Evolutionary conservation across 768 basidiomycete genomes (phyloP), one percentile per base, ranked within the genome.

Genomic region (Grammothele lineata): DNA sequence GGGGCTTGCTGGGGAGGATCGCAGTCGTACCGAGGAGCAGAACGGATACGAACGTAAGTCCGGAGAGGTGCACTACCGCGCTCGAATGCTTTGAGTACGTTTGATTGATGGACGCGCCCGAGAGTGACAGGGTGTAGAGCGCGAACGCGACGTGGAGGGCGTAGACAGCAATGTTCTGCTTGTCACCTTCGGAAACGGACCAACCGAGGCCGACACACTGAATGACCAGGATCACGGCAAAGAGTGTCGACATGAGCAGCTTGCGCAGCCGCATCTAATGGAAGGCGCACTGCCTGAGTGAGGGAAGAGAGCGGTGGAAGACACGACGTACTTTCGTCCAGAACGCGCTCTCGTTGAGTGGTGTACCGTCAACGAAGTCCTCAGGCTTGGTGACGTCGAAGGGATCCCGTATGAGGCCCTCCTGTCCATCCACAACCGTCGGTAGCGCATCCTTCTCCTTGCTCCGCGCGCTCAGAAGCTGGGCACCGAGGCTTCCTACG

Each of bases 311-410:
- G 27, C 27, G 14, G 27, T 7, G 14, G 27, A 30, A 30, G 35
- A 14, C 9, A 8, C 15, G 18, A 65, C 74, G 37, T 54, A 77
- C 82, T 63, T 69, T 66, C n/a, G 57, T 54, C 82, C 81, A 83
- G 62, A 89, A 89, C 3, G 47, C 64, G 3, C 69, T 70, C 42
- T 76, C 82, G 19, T 85, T 65, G 33, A 87, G 69, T 7, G 87
- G 82, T 43, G 75, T 75, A 3, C 86, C 86, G 51, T 87, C 82
- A 11, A 81, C 49, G 27, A 77, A 54, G 55, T 92, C 89, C 60
- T 85, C 83, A 8, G 81, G 77, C n/a, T 61, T 79, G 17, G 80
- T 76, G n/a, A 92, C 81, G 59, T 81, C 77, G 58, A 86, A 87
- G 10, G 83, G 80, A 57, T 87, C 85, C 11, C 62, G 62, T 34